A percentile compares a stretch with the other conserved stretches of the same genome.
These are phyloP conservation scores for Mortierella sp. DNA, from an alignment of 371 early-diverging fungal genomes.

Conservation along the genomic window DNA sequence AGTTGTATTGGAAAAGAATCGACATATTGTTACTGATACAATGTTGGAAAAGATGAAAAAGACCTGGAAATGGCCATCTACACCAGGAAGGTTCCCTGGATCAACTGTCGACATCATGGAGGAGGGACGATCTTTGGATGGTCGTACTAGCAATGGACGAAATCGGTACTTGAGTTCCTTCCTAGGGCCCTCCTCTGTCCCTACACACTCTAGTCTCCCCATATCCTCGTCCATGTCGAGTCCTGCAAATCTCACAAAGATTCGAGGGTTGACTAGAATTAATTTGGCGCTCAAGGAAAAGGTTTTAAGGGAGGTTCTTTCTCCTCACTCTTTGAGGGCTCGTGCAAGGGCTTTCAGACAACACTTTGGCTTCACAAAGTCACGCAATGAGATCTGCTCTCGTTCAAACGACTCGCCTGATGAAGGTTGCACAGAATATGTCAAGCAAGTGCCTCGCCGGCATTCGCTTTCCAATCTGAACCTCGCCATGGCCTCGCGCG, in stretches of 20 bases:
- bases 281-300: slow-evolving; percentile 73
- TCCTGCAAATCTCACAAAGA: slow-evolving; percentile 32
- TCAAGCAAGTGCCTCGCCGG: slow-evolving; percentile 43
- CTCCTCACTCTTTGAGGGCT: slow-evolving; percentile 74
- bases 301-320: slow-evolving; percentile 82
- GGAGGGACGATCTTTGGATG: slow-evolving; percentile 46
- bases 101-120: slow-evolving; percentile 55
- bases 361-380: slow-evolving; percentile 41
- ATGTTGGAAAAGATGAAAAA: slow-evolving; percentile 61
- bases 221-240: slow-evolving; percentile 36
- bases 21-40: slow-evolving; percentile 81
- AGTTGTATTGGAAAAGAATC: slow-evolving; percentile 84
- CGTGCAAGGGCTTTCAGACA: slow-evolving; percentile 58
- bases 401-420: slow-evolving; percentile 43
- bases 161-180: slow-evolving; percentile 24
- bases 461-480: slow-evolving; percentile 55
- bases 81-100: slow-evolving; percentile 57
- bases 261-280: slow-evolving; percentile 57
- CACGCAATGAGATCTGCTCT: slow-evolving; percentile 34
- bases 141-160: slow-evolving; percentile 11
- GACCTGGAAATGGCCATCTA: slow-evolving; percentile 55
- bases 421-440: slow-evolving; percentile 23
- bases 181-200: slow-evolving; percentile 36
- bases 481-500: slow-evolving; percentile 48
- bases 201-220: slow-evolving; percentile 45